These are phyloP conservation scores for Malus sieversii DNA, from an alignment of 306 rosid species.

Conservation along the genomic window DNA sequence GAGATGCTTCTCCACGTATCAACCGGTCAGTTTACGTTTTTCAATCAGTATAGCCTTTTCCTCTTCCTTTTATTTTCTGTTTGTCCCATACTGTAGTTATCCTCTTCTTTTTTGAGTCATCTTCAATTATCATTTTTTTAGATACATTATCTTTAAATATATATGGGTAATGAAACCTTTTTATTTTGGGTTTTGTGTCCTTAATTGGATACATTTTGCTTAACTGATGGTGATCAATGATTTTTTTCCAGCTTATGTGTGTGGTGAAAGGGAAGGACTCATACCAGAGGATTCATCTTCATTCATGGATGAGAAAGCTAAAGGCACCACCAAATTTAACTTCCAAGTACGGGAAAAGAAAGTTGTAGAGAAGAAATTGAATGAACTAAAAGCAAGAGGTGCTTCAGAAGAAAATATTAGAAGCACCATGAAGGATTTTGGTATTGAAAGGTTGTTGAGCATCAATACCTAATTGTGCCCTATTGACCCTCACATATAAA, in stretches of 20 bases:
- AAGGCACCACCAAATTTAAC: conserved; percentile 14
- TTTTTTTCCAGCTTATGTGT: conserved; percentile 26
- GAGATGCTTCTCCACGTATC: conserved; percentile 28
- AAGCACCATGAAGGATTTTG: conserved; percentile 22
- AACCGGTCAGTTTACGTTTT: conserved; percentile 15
- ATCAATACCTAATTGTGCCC: neutral
- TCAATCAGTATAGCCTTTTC: neutral
- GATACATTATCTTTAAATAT: neutral
- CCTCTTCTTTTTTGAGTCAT: neutral
- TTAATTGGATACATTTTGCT: neutral
- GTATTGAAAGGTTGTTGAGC: conserved; percentile 24
- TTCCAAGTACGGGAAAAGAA: conserved; percentile 16
- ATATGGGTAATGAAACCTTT: neutral
- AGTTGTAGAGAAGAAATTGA: conserved; percentile 14
- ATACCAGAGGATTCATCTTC: conserved; percentile 11
- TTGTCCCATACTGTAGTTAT: neutral
- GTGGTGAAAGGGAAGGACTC: conserved; percentile 8
- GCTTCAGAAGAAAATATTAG: neutral
- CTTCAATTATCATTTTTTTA: neutral
- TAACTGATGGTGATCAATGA: neutral
- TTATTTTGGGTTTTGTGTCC: no score
- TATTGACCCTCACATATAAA: neutral
- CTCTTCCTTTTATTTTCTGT: neutral
- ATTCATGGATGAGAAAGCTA: neutral
- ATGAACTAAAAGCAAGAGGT: conserved; percentile 5